Conservation (phyloP, 345 rosid species). For the Dipteronia sinensis region DNA sequence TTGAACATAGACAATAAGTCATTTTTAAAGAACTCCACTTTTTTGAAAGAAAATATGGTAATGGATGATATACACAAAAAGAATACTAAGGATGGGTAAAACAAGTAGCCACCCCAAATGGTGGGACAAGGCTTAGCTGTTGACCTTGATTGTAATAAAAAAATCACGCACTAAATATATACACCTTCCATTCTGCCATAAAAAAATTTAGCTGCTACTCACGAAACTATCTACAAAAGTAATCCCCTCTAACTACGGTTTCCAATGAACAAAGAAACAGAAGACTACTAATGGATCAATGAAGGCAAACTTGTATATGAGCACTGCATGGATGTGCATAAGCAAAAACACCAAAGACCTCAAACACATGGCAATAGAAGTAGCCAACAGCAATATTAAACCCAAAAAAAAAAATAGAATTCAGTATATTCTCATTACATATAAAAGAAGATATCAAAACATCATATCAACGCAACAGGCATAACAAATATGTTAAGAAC, state of each 20-base stretch:
- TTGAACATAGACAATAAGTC: background rate
- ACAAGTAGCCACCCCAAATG: too few species aligned
- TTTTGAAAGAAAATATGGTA: background rate
- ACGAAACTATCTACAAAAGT: background rate
- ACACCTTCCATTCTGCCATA: background rate
- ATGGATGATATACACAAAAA: background rate
- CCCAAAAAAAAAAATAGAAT: background rate
- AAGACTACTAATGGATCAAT: background rate
- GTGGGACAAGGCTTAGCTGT: background rate
- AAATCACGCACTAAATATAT: background rate
- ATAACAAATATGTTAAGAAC: background rate
- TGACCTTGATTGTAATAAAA: background rate
- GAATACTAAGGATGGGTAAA: background rate
- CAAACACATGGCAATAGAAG: background rate
- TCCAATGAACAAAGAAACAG: background rate
- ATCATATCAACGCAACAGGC: background rate
- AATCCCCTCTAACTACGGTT: background rate
- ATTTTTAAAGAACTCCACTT: background rate
- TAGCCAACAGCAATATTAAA: background rate
- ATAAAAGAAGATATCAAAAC: background rate
- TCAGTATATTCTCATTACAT: background rate
- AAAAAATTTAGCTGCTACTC: background rate
- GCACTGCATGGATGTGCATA: background rate
- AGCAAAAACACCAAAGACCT: background rate
- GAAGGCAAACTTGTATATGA: background rate